Percentiles rank a stretch among this genome's conserved stretches.
phyloP scores from a whole-genome alignment of 257 asterid genomes.

The Apocynum venetum region DNA sequence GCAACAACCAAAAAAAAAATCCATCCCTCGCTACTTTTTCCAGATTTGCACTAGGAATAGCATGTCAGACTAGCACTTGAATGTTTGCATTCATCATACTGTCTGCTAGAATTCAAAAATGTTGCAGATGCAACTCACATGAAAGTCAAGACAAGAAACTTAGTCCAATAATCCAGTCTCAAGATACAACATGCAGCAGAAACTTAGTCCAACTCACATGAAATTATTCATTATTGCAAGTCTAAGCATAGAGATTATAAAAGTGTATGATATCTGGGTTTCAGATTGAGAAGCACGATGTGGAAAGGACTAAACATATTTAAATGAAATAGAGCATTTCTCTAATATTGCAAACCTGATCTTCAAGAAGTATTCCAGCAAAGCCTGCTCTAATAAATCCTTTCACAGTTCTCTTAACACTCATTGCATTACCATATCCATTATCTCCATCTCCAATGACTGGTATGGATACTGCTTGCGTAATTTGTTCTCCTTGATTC shows the following conservation, averaged over 20 bases:
- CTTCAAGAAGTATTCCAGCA: constrained; percentile 93
- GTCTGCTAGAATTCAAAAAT: background rate
- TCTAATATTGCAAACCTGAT: constrained; percentile 54
- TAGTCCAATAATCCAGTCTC: background rate
- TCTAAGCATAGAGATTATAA: background rate
- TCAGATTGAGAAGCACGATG: background rate
- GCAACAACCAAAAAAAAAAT: background rate
- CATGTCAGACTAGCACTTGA: background rate
- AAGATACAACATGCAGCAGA: background rate
- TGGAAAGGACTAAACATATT: background rate
- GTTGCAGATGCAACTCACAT: background rate
- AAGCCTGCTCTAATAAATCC: constrained; percentile 86
- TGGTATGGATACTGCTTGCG: constrained; percentile 79
- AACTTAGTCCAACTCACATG: background rate
- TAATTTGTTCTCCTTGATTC: constrained; percentile 74
- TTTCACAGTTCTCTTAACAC: constrained; percentile 84
- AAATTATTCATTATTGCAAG: background rate
- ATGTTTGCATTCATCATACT: background rate
- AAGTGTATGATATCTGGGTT: background rate
- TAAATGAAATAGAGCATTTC: background rate
- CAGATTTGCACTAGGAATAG: background rate
- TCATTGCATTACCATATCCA: constrained; percentile 95
- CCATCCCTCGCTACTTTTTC: background rate
- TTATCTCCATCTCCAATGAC: constrained; percentile 93
- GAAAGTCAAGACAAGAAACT: background rate